Evolutionary conservation across 1,284 basidiomycete genomes (phyloP), one percentile per base, ranked within the genome.

Genomic region (Sanghuangporus sanghuang): DNA sequence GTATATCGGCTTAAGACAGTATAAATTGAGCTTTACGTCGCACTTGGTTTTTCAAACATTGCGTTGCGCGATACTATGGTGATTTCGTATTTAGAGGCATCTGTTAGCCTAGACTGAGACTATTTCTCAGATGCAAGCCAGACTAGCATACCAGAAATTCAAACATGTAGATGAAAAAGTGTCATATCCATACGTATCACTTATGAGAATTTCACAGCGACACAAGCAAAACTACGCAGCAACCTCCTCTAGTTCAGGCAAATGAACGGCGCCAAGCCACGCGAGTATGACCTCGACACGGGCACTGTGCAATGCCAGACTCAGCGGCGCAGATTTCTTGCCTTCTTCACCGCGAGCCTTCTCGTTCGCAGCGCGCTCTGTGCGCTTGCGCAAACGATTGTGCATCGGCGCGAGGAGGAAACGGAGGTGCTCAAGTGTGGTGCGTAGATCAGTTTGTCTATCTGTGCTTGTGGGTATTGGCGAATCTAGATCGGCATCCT

Each of bases 251-350:
- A 91, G 72, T 69, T 89, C 88, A 8, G 82, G 83, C 49, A 93
- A 73, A 78, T 90, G 85, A 61, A 91, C 86, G 16, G 88, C 89
- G 21, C 80, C 88, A 64, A 93, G 74, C 90, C 90, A 93, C 50
- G 90, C 90, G 64, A 93, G 78, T 52, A 92, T 80, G 63, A 93
- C 80, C 74, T 93, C 91, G 54, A 93, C 90, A 6, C 90, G 81
- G 46, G 91, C 90, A 0, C 90, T 91, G 74, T 92, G 89, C 66
- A 93, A 75, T 9, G 91, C 89, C 61, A 93, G 91, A 70, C 86
- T 91, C 73, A 92, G 87, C 52, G 86, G 81, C 63, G 82, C 67
- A 32, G 81, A 74, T 73, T 85, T 85, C 74, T 79, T 75, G 66
- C 69, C 78, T 42, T 59, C 42, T 64, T 70, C 73, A 11, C 72